Conservation (phyloP, 2,329 filamentous ascomycete genomes). For the Claviceps digitariae region DNA sequence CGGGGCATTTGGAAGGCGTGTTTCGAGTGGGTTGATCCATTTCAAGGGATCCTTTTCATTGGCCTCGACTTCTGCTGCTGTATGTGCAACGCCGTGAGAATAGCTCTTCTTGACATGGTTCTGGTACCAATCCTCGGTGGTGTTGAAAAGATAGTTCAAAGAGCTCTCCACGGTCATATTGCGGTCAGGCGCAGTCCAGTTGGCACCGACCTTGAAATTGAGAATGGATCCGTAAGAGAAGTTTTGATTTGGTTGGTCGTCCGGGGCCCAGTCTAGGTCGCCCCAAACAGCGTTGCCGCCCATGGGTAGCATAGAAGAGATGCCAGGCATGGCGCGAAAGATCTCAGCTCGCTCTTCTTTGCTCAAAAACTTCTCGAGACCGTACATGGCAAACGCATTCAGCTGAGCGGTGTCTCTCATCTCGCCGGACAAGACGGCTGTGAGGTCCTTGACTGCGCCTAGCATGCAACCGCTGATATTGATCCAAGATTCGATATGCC, state of each 20-base stretch:
- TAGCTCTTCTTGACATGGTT: constrained; percentile 61
- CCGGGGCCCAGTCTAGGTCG: constrained; percentile 72
- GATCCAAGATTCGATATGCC: constrained; percentile 86
- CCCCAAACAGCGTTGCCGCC: constrained; percentile 95
- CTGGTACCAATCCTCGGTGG: constrained; percentile 75
- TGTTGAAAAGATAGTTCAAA: constrained; percentile 62
- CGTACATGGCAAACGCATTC: constrained; percentile 92
- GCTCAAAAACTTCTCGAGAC: constrained; percentile 87
- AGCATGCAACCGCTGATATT: constrained; percentile 98
- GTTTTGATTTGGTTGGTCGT: constrained; percentile 63
- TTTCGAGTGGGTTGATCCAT: constrained; percentile 93
- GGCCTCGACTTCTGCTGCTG: constrained; percentile 62
- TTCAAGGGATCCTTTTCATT: constrained; percentile 67
- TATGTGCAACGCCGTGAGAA: constrained; percentile 79
- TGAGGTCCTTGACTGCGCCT: constrained; percentile 79
- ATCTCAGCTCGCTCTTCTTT: constrained; percentile 84
- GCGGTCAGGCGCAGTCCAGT: constrained; percentile 46
- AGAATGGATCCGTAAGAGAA: constrained; percentile 68
- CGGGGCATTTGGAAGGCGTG: constrained; percentile 72
- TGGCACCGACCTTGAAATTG: constrained; percentile 61
- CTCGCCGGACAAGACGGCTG: constrained; percentile 84
- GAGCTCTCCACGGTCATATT: constrained; percentile 77
- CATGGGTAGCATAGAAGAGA: constrained; percentile 91
- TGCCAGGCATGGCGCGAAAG: constrained; percentile 92
- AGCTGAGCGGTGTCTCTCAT: constrained; percentile 98